Percentiles rank a stretch among this genome's conserved stretches.
Conservation (phyloP, 495 filamentous ascomycete species). For the Cercophora sp. region DNA sequence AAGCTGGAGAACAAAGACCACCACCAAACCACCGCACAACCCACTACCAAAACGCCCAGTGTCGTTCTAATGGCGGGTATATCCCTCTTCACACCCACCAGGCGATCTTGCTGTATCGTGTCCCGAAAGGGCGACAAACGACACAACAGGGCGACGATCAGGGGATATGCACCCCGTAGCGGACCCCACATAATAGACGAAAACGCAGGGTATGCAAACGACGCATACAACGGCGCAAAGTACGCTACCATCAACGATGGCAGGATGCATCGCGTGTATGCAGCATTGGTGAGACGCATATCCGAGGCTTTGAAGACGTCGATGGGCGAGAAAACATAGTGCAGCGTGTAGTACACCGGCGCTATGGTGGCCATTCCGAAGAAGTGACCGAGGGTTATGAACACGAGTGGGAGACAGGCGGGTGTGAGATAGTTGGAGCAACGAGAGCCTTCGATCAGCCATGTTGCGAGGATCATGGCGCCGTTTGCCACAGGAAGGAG, state of each 20-base stretch:
- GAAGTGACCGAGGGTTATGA: slow-evolving; percentile 5
- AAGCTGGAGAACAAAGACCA: not conserved
- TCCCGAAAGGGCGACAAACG: not conserved
- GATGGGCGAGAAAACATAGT: slow-evolving; percentile 2
- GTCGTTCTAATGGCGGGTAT: not conserved
- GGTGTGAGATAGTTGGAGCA: slow-evolving; percentile 1
- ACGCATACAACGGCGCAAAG: not conserved
- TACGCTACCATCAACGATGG: not conserved
- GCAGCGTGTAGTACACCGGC: slow-evolving; percentile 2
- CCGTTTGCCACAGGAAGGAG: slow-evolving; percentile 1
- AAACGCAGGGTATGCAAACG: not conserved
- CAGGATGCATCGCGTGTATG: slow-evolving; percentile 1
- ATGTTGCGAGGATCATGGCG: slow-evolving; percentile 1
- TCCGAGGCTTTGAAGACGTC: slow-evolving; percentile 7
- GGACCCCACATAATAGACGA: slow-evolving; percentile 12
- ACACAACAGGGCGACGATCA: not conserved
- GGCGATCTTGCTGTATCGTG: slow-evolving; percentile 8
- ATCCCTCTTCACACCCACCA: not conserved
- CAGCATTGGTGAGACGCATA: slow-evolving; percentile 2
- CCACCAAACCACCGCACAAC: not conserved
- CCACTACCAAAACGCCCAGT: not conserved
- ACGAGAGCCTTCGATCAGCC: slow-evolving; percentile 2
- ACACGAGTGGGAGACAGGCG: not conserved
- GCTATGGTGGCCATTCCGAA: not conserved
- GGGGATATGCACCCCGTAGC: slow-evolving; percentile 7